Evolutionary conservation across 2,329 filamentous ascomycete genomes (phyloP), one percentile per base, ranked within the genome.

Genomic region (Aureobasidium sp.): DNA sequence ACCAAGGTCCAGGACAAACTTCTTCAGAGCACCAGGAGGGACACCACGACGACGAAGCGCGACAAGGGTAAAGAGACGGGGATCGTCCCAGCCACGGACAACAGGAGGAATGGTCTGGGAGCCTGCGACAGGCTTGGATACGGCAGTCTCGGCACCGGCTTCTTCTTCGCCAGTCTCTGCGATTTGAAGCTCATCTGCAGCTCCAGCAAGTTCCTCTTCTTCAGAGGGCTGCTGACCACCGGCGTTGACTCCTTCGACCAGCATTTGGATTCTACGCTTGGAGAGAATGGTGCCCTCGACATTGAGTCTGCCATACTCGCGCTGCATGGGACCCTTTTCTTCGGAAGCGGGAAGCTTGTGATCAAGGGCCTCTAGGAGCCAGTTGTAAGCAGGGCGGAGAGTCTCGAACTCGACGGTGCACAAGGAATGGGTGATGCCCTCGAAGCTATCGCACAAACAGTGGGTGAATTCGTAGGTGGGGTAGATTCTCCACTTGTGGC

Each of bases 371-470:
- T 91, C 86, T 74, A 94, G 90, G 37, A 97, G 79, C 86, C 86
- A 97, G 71, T 97, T 92, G 71, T 97, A 99, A 42, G 90, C 94
- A 51, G 89, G 87, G 63, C 93, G 81, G 22, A 89, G 88, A 57
- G 90, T 84, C 67, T 92, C 86, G 70, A 97, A 97, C 73, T 97
- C 94, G 1, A 89, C 93, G 0, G 94, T 97, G 73, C 93, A 97
- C 22, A 97, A 80, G 15, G 88, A 93, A 78, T 97, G 93, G 0
- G 92, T 92, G 70, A 97, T 95, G 20, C 84, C 84, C 75, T 99
- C 94, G 66, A 96, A 90, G 67, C 89, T 92, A 81, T 97, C 94
- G 69, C 90, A 93, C 25, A 97, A 80, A 74, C 90, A 96, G 78
- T 95, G 90, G 9, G 72, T 74, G 72, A 95, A 95, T 73, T 96